Conservation (phyloP, 2,329 filamentous ascomycete species). For the Tolypocladium ovalisporum region DNA sequence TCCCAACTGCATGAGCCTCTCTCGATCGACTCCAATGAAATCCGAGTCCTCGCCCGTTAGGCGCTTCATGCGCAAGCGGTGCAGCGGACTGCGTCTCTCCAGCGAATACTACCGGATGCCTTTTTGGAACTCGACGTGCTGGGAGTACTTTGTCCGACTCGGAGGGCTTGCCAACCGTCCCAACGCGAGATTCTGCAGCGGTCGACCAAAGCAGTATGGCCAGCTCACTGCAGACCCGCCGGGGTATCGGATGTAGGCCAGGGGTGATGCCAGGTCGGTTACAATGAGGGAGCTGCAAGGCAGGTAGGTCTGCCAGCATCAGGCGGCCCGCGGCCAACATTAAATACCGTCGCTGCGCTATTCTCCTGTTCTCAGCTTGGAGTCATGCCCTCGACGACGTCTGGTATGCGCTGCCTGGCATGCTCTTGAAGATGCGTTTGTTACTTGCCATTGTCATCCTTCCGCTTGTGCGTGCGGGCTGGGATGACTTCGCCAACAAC, state of each 20-base stretch:
- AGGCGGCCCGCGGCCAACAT: background rate
- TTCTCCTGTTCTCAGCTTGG: background rate
- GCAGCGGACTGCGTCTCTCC: background rate
- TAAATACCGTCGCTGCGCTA: background rate
- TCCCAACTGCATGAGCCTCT: background rate
- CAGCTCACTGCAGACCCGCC: background rate
- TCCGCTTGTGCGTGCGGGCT: background rate
- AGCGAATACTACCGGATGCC: background rate
- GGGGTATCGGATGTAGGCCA: background rate
- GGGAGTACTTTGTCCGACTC: background rate
- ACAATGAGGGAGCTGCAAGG: background rate
- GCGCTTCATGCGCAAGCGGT: background rate
- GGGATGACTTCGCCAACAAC: constrained; percentile 20
- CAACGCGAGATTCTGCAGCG: background rate
- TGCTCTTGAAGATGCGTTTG: background rate
- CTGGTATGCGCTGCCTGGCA: background rate
- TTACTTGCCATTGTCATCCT: background rate
- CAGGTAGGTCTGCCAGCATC: too few species aligned
- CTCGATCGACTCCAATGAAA: background rate
- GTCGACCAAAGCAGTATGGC: background rate
- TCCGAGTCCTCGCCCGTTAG: background rate
- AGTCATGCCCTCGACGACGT: too few species aligned
- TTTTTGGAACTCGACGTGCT: background rate
- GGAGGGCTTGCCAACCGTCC: background rate
- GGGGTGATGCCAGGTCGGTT: background rate